Base-by-base conservation (phyloP, 2,329 filamentous ascomycete genomes). In the Pseudofabraea citricarpa region DNA sequence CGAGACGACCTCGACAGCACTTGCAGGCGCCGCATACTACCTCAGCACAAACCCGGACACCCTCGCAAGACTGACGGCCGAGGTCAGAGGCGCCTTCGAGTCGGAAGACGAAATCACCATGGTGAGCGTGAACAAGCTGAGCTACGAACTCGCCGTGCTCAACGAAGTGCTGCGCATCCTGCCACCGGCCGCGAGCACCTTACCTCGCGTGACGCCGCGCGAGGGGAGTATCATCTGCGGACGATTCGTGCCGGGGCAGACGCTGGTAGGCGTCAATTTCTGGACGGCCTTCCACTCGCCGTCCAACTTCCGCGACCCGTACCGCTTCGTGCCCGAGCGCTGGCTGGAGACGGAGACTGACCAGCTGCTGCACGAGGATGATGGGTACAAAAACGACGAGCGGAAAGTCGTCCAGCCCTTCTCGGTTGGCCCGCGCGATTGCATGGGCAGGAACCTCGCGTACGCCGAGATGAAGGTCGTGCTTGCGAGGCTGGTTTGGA, bases 51-150 rank as follows among this genome's bases (percentile, higher is more conserved):
- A 47, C 12, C 46, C 45, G 3, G 6, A 59, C 2, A 56, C 60
- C 0, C 50, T 71, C 37, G 48, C 55, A 2, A 65, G 60, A 26
- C 56, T 77, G 3, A 58, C 56, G 3, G 47, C 56, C 0, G 73
- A 75, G 47, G 56, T 75, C 4, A 63, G 69, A 3, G 43, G 49
- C 4, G 43, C 60, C 0, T 74, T 74, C 49, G 48, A 40, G 6
- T 55, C 49, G 8, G 52, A 56, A n/a, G 22, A 19, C 1, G 48
- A 53, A 19, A 53, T 55, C 21, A 50, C 32, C 8, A 18, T 20
- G 15, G 20, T 22, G 2, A 41, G 18, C 19, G 23, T 46, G 9
- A 18, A 37, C 10, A 37, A 40, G 2, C 24, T 56, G 9, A 41
- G 41, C 0, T 70, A 70, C 44, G 50, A 67, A 4, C 37, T 53